A percentile compares a stretch with the other conserved stretches of the same genome.
Conservation (phyloP, 345 rosid genomes). For the Anastatica hierochuntica region DNA sequence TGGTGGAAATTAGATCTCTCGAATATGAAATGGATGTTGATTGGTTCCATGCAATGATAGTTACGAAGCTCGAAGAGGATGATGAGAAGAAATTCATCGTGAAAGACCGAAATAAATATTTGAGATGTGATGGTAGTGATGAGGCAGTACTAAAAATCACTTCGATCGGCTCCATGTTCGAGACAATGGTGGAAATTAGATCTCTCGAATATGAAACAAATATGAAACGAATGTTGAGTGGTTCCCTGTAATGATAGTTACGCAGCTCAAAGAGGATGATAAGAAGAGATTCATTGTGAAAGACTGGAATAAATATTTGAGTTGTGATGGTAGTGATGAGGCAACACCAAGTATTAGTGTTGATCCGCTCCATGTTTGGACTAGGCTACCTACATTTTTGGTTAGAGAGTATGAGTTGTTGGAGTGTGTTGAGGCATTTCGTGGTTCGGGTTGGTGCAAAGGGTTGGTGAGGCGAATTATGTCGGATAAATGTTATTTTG, state of each 20-base stretch:
- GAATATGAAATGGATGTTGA: slow-evolving; percentile 21
- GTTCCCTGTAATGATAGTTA: slow-evolving; percentile 45
- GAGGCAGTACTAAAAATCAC: background rate
- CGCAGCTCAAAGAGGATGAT: slow-evolving; percentile 29
- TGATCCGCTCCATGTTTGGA: slow-evolving; percentile 30
- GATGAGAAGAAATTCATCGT: slow-evolving; percentile 31
- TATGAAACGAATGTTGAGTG: slow-evolving; percentile 31
- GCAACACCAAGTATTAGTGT: slow-evolving; percentile 11
- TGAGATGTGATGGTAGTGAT: slow-evolving; percentile 24
- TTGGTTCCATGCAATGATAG: slow-evolving; percentile 49
- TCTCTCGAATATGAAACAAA: slow-evolving; percentile 20
- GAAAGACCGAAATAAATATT: slow-evolving; percentile 21
- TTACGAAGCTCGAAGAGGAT: slow-evolving; percentile 34
- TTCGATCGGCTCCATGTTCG: slow-evolving; percentile 29
- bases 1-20: slow-evolving; percentile 38
- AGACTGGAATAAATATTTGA: slow-evolving; percentile 15
- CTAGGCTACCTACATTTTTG: slow-evolving; percentile 34
- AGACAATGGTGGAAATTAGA: slow-evolving; percentile 42
- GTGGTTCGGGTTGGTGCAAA: slow-evolving; percentile 37
- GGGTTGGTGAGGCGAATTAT: slow-evolving; percentile 48
- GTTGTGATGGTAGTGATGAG: slow-evolving; percentile 25
- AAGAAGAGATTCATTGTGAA: slow-evolving; percentile 35
- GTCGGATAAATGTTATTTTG: slow-evolving; percentile 27
- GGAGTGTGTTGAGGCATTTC: slow-evolving; percentile 38
- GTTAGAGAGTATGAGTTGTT: slow-evolving; percentile 33